Base-by-base conservation (phyloP, 164 flowering plant species). In the Paratinospora sagittata region DNA sequence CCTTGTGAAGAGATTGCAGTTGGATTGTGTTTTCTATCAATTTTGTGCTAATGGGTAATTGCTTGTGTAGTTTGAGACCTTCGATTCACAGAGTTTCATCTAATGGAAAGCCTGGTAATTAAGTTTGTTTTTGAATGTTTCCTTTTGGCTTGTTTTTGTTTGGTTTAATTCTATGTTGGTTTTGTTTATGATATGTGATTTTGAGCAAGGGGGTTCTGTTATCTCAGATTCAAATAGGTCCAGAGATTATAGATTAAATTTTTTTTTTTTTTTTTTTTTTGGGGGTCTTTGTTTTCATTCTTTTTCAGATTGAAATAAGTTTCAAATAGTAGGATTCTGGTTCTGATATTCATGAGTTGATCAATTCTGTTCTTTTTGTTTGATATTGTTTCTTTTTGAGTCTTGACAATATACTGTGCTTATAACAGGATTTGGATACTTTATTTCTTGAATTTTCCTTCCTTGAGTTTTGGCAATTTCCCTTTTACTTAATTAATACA, bases 21-120 rank as follows among this genome's bases (percentile, higher is more conserved):
- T 55, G 21, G 21, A 17, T 8, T 16, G 9, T 55, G 61, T 55
- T 21, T 55, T 23, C 17, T 6, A 19, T 19, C 8, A 30, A 19
- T 17, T 55, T 19, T 19, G 24, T 8, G 21, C 68, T 73, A 64
- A 87, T 87, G 96, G 93, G 96, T 58, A 88, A 88, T 77, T 86
- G 90, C 81, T 84, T 81, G 70, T 88, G 73, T 79, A 70, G 81
- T 68, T 77, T 84, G 81, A 77, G 84, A 45, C 82, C 87, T 65
- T 82, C 85, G 24, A 71, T 79, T 73, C 76, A 84, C 77, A 81
- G 82, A 76, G 87, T 88, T 62, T 85, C 89, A 63, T 82, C 92
- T 16, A 90, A 87, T 81, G 82, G 84, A 76, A 88, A 90, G 70
- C 77, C 89, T 80, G 92, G 95, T 90, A 65, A 55, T 30, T 30